Percentiles rank a stretch among this genome's conserved stretches.
Conservation (phyloP, 2,329 filamentous ascomycete genomes). For the Aspergillus puulaauensis region DNA sequence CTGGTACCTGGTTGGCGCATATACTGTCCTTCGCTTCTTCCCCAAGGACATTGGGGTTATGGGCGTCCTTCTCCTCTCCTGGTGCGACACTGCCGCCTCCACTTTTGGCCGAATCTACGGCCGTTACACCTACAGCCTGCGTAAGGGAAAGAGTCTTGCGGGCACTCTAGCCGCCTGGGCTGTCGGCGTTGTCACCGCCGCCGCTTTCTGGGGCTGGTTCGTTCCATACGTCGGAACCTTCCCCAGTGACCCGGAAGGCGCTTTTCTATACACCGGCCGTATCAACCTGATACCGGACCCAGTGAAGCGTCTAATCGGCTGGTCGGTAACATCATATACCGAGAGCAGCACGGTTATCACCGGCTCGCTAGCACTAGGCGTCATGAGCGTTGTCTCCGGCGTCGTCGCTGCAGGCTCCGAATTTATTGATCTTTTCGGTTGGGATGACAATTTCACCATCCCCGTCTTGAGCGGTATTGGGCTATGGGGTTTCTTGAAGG, state of each 20-base stretch:
- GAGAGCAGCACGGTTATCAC: conserved; percentile 56
- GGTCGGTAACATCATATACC: conserved; percentile 43
- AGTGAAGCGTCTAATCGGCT: conserved; percentile 60
- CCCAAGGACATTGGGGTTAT: conserved; percentile 93
- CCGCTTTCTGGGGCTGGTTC: conserved; percentile 84
- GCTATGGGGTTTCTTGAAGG: conserved; percentile 86
- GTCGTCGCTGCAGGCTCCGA: conserved; percentile 85
- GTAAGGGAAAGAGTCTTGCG: conserved; percentile 86
- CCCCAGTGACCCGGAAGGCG: conserved; percentile 65
- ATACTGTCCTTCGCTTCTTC: conserved; percentile 79
- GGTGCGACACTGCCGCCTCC: conserved; percentile 96
- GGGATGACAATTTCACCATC: conserved; percentile 98
- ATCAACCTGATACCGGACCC: conserved; percentile 66
- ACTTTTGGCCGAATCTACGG: conserved; percentile 92
- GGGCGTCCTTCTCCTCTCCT: conserved; percentile 84
- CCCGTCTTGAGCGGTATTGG: conserved; percentile 85
- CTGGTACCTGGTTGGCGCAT: conserved; percentile 90
- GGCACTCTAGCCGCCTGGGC: conserved; percentile 81
- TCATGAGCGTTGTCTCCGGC: conserved; percentile 86
- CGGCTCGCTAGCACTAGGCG: conserved; percentile 70
- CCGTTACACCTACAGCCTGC: conserved; percentile 79
- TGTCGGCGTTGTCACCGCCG: conserved; percentile 79
- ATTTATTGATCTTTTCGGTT: conserved; percentile 84
- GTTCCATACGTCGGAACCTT: conserved; percentile 68
- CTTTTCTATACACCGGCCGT: conserved; percentile 78